phyloP scores from a whole-genome alignment of 495 filamentous ascomycete genomes.

The Aspergillus taichungensis region DNA sequence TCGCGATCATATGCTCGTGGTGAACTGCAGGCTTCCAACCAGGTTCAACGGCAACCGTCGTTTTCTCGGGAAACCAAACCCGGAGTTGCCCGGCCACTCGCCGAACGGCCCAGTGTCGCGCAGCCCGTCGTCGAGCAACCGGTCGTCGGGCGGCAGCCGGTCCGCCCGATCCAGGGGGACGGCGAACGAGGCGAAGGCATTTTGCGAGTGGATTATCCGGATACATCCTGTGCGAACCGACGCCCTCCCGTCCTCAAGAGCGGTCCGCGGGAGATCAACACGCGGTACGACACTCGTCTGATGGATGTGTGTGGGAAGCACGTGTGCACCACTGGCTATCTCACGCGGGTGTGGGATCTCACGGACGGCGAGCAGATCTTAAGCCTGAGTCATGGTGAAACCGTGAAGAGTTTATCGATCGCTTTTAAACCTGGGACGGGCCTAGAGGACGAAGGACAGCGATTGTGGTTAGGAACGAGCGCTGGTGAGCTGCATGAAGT shows the following conservation, averaged over 20 bases:
- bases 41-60: slow-evolving; percentile 22
- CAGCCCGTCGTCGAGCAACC: not conserved
- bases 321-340: slow-evolving; percentile 74
- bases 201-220: slow-evolving; percentile 58
- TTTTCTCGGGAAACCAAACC: slow-evolving; percentile 23
- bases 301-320: slow-evolving; percentile 83
- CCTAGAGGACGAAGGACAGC: slow-evolving; percentile 68
- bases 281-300: slow-evolving; percentile 72
- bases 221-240: slow-evolving; percentile 75
- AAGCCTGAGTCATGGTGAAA: slow-evolving; percentile 72
- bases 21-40: slow-evolving; percentile 10
- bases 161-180: slow-evolving; percentile 18
- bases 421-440: slow-evolving; percentile 73
- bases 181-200: slow-evolving; percentile 23
- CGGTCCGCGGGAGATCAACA: slow-evolving; percentile 65
- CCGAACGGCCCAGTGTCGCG: slow-evolving; percentile 14
- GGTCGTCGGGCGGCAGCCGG: slow-evolving; percentile 8
- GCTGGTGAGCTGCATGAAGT: slow-evolving; percentile 81
- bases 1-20: slow-evolving; percentile 3
- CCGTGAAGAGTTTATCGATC: slow-evolving; percentile 65
- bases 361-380: slow-evolving; percentile 71
- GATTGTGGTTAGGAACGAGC: slow-evolving; percentile 87
- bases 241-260: slow-evolving; percentile 66
- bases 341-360: slow-evolving; percentile 81
- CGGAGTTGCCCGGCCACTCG: slow-evolving; percentile 7